These are phyloP conservation scores for Hypoxylon subgilvum DNA, from an alignment of 495 filamentous ascomycete species.

Conservation along the genomic window DNA sequence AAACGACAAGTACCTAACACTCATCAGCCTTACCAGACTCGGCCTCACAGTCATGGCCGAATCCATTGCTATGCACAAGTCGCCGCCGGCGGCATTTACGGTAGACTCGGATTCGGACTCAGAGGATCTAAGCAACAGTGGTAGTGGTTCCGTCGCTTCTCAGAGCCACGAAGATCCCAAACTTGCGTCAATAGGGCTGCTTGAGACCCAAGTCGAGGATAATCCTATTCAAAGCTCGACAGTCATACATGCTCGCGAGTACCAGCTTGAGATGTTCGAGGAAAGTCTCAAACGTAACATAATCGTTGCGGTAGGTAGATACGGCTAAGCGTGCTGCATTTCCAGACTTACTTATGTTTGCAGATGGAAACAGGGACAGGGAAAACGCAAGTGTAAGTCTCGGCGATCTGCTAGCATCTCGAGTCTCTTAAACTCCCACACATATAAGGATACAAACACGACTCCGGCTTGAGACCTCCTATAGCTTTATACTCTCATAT, in stretches of 20 bases:
- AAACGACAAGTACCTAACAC: neutral
- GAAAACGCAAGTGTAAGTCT: constrained; percentile 84
- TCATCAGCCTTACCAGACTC: neutral
- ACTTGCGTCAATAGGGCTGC: neutral
- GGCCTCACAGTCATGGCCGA: neutral
- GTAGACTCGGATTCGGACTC: constrained; percentile 4
- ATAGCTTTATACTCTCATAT: neutral
- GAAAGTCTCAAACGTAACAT: constrained; percentile 79
- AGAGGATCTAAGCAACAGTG: constrained; percentile 7
- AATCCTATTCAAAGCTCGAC: neutral
- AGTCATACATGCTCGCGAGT: constrained; percentile 64
- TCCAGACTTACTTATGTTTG: constrained; percentile 3
- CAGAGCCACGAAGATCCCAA: constrained; percentile 1
- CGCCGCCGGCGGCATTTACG: neutral
- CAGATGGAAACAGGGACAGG: constrained; percentile 95
- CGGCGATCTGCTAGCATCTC: neutral
- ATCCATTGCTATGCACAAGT: neutral
- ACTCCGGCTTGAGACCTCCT: neutral
- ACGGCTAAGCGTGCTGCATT: neutral
- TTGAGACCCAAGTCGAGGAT: neutral
- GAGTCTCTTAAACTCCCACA: neutral
- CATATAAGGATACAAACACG: neutral
- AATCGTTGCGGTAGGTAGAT: constrained; percentile 74
- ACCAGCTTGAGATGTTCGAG: constrained; percentile 91
- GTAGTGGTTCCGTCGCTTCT: neutral